Evolutionary conservation across 495 filamentous ascomycete species (phyloP).

Genomic region (Jackrogersella minutella): DNA sequence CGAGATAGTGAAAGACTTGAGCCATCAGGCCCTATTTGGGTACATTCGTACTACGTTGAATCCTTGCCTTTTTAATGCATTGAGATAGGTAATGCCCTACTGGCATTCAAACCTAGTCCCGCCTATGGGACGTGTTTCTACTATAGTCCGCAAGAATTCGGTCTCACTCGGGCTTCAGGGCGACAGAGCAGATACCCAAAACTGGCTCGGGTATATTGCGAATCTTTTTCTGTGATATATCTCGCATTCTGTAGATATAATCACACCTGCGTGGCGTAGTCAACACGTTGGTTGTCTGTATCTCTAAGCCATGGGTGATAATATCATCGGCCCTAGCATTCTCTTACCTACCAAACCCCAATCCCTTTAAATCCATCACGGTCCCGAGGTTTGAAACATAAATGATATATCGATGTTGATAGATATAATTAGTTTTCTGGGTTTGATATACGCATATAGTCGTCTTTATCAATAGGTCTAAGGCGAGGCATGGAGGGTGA

Average conservation of each 20-base stretch:
- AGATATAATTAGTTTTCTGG: constrained; percentile 22
- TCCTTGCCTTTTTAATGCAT: constrained; percentile 31
- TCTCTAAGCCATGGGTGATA: background rate
- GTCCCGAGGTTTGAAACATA: constrained; percentile 25
- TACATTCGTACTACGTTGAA: constrained; percentile 19
- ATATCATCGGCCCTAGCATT: constrained; percentile 27
- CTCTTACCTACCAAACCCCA: constrained; percentile 1
- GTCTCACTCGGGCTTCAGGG: background rate
- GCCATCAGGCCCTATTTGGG: constrained; percentile 10
- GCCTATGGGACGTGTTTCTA: constrained; percentile 4
- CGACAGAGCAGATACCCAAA: background rate
- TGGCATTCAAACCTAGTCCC: background rate
- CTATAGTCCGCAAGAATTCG: background rate
- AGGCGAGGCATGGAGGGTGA: background rate
- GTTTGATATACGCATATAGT: constrained; percentile 1
- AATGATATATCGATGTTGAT: constrained; percentile 5
- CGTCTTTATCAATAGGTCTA: constrained; percentile 5
- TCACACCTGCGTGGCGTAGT: constrained; percentile 21
- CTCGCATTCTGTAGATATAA: constrained; percentile 26
- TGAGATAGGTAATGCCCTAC: background rate
- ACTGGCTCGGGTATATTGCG: constrained; percentile 12
- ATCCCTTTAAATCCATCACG: constrained; percentile 30
- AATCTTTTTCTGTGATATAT: constrained; percentile 10
- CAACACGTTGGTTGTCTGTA: constrained; percentile 2
- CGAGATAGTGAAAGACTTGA: constrained; percentile 6